Percentiles rank a stretch among this genome's conserved stretches.
Evolutionary conservation across 176 grass and related monocot species (phyloP).

Genomic region (Juncus effusus): DNA sequence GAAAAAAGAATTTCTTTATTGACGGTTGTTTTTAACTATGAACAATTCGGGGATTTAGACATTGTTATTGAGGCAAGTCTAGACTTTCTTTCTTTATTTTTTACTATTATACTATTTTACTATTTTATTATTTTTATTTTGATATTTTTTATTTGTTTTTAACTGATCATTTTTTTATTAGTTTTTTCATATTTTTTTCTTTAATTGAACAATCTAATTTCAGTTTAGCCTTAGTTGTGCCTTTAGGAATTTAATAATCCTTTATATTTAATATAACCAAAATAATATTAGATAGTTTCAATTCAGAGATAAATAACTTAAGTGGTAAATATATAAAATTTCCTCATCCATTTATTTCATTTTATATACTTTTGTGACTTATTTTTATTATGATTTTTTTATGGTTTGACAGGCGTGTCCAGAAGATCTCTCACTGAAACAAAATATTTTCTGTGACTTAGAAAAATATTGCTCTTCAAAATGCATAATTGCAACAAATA

Average conservation of each 20-base stretch:
- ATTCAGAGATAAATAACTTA: too few relatives aligned
- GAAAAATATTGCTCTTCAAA: conserved; percentile 57
- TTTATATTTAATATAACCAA: too few relatives aligned
- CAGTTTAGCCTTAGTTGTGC: background rate
- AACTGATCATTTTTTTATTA: background rate
- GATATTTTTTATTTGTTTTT: conserved; percentile 11
- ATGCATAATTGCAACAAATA: conserved; percentile 80
- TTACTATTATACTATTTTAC: background rate
- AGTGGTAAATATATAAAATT: too few relatives aligned
- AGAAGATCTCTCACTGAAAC: conserved; percentile 67
- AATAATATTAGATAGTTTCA: too few relatives aligned
- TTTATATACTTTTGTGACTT: background rate
- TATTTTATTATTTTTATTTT: background rate
- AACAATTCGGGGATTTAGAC: conserved; percentile 66
- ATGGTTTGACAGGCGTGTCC: conserved; percentile 48
- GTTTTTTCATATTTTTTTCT: conserved; percentile 12
- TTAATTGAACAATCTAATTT: background rate
- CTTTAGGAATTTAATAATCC: too few relatives aligned
- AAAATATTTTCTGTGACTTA: conserved; percentile 81
- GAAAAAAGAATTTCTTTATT: conserved; percentile 61
- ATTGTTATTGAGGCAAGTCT: conserved; percentile 68
- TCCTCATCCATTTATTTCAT: background rate
- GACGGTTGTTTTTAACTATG: conserved; percentile 76
- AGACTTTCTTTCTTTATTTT: conserved; percentile 2
- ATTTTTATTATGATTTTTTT: background rate